Evolutionary conservation across 1,284 basidiomycete genomes (phyloP), one percentile per base, ranked within the genome.

Genomic region (Moniliophthora roreri): DNA sequence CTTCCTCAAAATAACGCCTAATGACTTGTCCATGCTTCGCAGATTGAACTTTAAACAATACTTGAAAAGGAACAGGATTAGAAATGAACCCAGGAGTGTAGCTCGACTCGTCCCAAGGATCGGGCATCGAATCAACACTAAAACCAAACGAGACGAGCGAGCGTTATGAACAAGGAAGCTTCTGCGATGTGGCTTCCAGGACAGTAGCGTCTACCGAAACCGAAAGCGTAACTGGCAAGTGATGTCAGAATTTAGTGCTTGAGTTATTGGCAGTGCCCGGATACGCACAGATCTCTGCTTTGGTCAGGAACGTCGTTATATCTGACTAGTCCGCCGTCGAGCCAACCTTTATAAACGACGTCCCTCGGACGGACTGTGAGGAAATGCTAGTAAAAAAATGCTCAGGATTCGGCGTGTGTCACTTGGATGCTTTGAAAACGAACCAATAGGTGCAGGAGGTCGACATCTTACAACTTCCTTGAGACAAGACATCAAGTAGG

Each of bases 351-450:
- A 13, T 21, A 24, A 28, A n/a, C 16, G 13, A 46, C 26, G 8
- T 46, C 71, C 70, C 24, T 62, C 41, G 10, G 61, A 64, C 11
- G 66, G 62, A 9, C 64, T 60, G 52, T 72, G 70, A 10, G 69
- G 67, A 4, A 70, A 60, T 20, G 50, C 57, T 55, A n/a, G n/a
- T n/a, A n/a, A 4, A 28, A 23, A 41, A 13, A 2, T 15, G 18
- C 15, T 15, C 7, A 42, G n/a, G 16, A 20, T 15, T 23, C 15
- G n/a, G 10, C 2, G 21, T 2, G 21, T 42, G 7, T 13, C 9
- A 2, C 15, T 5, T 15, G 21, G 6, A 41, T 2, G 16, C 3
- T 15, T 10, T 21, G 10, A 20, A 8, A 41, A 41, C 47, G 21
- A 6, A 48, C 47, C 47, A 10, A 48, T n/a, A 24, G 37, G 34